Base-by-base conservation (phyloP, 805 yeast species). In the Cyberlindnera bimundalis region DNA sequence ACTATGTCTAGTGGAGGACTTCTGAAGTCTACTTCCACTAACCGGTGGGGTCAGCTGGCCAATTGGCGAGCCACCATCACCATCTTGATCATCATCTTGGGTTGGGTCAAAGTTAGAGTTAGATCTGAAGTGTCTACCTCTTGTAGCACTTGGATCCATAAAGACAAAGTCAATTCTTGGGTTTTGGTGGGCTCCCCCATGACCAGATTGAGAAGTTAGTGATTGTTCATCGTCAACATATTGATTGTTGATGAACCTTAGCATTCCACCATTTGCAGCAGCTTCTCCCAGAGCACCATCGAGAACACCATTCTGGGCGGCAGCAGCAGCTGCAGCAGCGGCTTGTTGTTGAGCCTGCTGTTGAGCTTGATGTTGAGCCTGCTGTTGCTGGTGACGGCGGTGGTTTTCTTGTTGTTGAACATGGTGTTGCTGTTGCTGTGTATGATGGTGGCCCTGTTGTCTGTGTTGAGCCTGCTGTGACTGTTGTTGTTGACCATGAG, bases 191-290 rank as follows among this genome's bases (percentile, higher is more conserved):
- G 40, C 33, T 11, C 40, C 43, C n/a, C 44, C 17, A 18, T 35
- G 44, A 6, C 35, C 24, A 2, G 40, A 21, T 29, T 45, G 52
- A 19, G 45, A 43, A 6, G 39, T 37, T 25, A 54, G 34, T 4
- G 53, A 35, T 19, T 46, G 52, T 12, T 56, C 57, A 31, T 57
- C 61, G 31, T 55, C 60, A 13, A 57, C 61, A 25, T 57, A 57
- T 34, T 57, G 61, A 24, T 57, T 57, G 44, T 57, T 57, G 24
- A 57, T 55, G 42, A 57, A 57, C 35, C 61, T 47, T 26, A 57
- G 40, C 41, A 57, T 57, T 2, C 58, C 58, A 36, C 45, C 47
- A 11, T 48, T 52, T 9, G 51, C 35, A 2, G 52, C 29, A 2
- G 53, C 31, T 18, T 55, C 60, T 7, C 42, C 40, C 9, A 53